A percentile compares a stretch with the other conserved stretches of the same genome.
These are phyloP conservation scores for Artemisia annua DNA, from an alignment of 129 eudicot species.

Conservation along the genomic window DNA sequence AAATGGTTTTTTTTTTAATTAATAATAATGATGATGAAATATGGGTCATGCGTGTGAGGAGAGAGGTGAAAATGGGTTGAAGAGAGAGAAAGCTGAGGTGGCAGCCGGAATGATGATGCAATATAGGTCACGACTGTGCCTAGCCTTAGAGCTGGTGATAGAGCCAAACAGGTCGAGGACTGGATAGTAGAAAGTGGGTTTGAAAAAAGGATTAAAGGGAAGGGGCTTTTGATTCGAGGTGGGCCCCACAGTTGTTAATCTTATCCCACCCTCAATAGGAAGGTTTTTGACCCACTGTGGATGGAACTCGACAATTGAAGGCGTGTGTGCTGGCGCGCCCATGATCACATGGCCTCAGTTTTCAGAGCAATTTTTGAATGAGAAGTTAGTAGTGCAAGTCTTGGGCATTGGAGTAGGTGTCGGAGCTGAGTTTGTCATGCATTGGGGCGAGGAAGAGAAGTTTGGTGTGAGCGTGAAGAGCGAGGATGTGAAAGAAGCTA, in stretches of 20 bases:
- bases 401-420: constrained; percentile 42
- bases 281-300: constrained; percentile 70
- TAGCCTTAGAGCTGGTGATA: constrained; percentile 29
- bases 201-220: constrained; percentile 45
- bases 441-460: constrained; percentile 28
- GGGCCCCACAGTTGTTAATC: constrained; percentile 68
- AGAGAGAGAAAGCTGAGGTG: no score
- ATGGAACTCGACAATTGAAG: constrained; percentile 71
- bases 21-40: no score
- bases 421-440: constrained; percentile 31
- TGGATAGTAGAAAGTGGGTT: constrained; percentile 45
- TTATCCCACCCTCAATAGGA: constrained; percentile 48
- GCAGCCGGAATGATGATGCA: no score
- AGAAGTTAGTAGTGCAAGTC: constrained; percentile 46
- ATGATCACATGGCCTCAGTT: constrained; percentile 65
- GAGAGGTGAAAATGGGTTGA: no score
- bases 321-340: constrained; percentile 43
- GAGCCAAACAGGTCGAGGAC: constrained; percentile 28
- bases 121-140: no score
- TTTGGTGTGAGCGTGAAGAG: constrained; percentile 32
- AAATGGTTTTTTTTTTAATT: no score
- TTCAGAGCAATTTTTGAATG: constrained; percentile 50
- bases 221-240: constrained; percentile 47
- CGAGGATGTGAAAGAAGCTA: constrained; percentile 22
- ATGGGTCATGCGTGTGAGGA: no score